Conservation (phyloP, 352 stramenopile species). For the Peronospora farinosa region DNA sequence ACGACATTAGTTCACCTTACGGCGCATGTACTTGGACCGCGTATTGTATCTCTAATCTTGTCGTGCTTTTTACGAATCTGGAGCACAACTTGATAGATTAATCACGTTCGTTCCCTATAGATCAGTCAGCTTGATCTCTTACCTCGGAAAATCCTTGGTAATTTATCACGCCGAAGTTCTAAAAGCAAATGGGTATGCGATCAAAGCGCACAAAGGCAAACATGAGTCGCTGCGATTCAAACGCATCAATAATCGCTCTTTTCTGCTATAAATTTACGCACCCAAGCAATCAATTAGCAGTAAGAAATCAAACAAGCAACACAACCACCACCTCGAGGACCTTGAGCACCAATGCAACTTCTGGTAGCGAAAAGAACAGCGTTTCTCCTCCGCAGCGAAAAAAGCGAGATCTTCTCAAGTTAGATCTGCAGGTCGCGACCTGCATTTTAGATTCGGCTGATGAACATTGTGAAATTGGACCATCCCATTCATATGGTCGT, state of each 20-base stretch:
- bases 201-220: conserved; percentile 82
- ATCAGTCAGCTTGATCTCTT: not conserved
- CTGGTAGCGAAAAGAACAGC: conserved; percentile 58
- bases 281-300: not conserved
- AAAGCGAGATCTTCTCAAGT: conserved; percentile 82
- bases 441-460: conserved; percentile 61
- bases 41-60: conserved; percentile 81
- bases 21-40: conserved; percentile 78
- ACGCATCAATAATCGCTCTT: conserved; percentile 37
- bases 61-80: conserved; percentile 82
- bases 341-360: conserved; percentile 63
- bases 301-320: not conserved
- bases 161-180: conserved; percentile 82
- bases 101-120: no score
- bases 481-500: conserved; percentile 33
- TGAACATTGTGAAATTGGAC: conserved; percentile 19
- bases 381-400: conserved; percentile 69
- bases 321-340: conserved; percentile 35
- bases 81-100: conserved; percentile 2
- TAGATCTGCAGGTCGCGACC: conserved; percentile 64
- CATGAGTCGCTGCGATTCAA: conserved; percentile 67
- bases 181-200: conserved; percentile 65
- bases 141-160: conserved; percentile 84
- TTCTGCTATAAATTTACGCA: conserved; percentile 18
- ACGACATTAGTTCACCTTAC: conserved; percentile 74